Evolutionary conservation across 305 asterid genomes (phyloP).

Genomic region (Fraxinus velutina): DNA sequence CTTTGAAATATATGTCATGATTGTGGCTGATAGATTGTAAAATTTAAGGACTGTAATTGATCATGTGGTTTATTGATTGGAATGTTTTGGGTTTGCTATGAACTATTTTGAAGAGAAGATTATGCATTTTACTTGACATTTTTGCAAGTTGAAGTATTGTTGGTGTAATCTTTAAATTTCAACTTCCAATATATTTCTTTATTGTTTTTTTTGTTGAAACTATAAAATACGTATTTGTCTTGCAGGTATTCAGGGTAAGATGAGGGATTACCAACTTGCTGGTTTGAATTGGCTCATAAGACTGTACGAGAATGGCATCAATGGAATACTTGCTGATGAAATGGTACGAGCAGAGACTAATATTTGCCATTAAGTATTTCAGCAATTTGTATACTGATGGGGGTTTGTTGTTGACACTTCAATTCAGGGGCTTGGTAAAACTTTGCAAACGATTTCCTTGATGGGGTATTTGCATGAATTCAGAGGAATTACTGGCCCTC

Average conservation of each 20-base stretch:
- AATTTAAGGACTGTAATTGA: neutral
- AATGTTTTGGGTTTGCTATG: neutral
- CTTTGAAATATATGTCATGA: neutral
- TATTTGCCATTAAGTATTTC: constrained; percentile 9
- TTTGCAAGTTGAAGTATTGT: neutral
- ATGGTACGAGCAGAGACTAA: constrained; percentile 50
- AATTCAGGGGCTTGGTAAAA: constrained; percentile 90
- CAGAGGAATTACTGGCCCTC: constrained; percentile 98
- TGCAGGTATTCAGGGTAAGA: constrained; percentile 97
- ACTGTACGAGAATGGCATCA: constrained; percentile 95
- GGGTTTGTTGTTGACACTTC: constrained; percentile 1
- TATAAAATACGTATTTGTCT: constrained; percentile 1
- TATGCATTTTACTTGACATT: neutral
- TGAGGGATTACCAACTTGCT: constrained; percentile 99
- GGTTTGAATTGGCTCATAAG: constrained; percentile 97
- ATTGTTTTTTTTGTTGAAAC: constrained; percentile 11
- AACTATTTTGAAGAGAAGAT: neutral
- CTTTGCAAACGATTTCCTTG: constrained; percentile 95
- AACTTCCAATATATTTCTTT: neutral
- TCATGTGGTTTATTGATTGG: neutral
- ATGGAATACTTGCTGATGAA: constrained; percentile 99
- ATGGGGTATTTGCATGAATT: constrained; percentile 91
- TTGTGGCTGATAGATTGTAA: neutral
- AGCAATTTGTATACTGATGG: constrained; percentile 3
- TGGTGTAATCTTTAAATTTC: neutral